Percentiles rank a stretch among this genome's conserved stretches.
phyloP scores from a whole-genome alignment of 768 basidiomycete genomes.

The Leucogyrophana mollusca region DNA sequence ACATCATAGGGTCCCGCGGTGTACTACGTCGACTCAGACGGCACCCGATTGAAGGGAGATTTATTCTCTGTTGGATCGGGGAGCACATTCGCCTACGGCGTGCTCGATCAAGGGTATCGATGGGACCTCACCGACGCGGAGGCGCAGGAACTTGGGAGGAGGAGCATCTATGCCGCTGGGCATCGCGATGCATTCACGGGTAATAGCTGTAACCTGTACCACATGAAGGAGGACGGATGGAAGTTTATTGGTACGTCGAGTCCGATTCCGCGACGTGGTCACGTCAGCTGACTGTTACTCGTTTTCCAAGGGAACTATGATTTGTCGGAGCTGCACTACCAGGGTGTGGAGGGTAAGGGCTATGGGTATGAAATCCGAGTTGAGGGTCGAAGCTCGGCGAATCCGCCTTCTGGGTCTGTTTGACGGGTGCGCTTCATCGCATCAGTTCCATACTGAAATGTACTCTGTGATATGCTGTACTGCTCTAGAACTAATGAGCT shows the following conservation, averaged over 20 bases:
- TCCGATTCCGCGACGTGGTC: neutral
- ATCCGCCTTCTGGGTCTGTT: neutral
- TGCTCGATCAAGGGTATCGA: constrained; percentile 57
- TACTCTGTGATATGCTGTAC: no score
- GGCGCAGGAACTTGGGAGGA: constrained; percentile 60
- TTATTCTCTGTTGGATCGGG: constrained; percentile 71
- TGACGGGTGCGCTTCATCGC: no score
- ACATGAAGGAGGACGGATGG: constrained; percentile 62
- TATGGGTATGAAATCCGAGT: neutral
- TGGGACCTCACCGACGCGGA: constrained; percentile 62
- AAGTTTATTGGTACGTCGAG: constrained; percentile 52
- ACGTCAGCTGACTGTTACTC: neutral
- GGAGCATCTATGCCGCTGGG: constrained; percentile 64
- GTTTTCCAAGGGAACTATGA: constrained; percentile 50
- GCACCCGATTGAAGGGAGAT: constrained; percentile 60
- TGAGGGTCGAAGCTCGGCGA: neutral
- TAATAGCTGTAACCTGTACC: constrained; percentile 63
- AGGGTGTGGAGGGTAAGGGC: constrained; percentile 25
- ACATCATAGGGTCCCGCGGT: constrained; percentile 47
- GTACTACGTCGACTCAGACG: constrained; percentile 70
- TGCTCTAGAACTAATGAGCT: no score
- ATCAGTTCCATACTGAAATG: no score
- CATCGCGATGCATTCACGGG: constrained; percentile 62
- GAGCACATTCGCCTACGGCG: constrained; percentile 68
- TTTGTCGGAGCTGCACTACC: constrained; percentile 55